These are phyloP conservation scores for Debaryomyces robertsiae DNA, from an alignment of 1,139 yeast genomes.

Conservation along the genomic window DNA sequence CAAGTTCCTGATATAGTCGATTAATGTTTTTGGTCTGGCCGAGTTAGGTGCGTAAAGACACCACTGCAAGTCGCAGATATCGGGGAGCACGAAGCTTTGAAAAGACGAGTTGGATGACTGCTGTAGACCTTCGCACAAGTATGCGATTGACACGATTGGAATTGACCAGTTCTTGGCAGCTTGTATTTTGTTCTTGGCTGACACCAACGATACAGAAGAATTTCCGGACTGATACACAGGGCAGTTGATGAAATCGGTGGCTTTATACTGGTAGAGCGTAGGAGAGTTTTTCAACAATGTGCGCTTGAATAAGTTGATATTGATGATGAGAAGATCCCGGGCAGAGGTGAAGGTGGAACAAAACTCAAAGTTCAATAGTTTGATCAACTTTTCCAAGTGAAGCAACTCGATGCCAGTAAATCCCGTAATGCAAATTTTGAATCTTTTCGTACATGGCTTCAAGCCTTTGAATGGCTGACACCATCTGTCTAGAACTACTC, in stretches of 20 bases:
- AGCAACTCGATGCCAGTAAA: conserved; percentile 80
- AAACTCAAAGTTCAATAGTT: conserved; percentile 52
- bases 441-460: conserved; percentile 31
- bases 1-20: conserved; percentile 34
- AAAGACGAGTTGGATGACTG: conserved; percentile 18
- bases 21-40: conserved; percentile 29
- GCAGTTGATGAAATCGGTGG: conserved; percentile 36
- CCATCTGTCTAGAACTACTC: conserved; percentile 68
- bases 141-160: conserved; percentile 58
- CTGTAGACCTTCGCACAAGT: conserved; percentile 48
- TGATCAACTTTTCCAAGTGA: conserved; percentile 68
- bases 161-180: conserved; percentile 60
- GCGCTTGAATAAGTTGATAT: conserved; percentile 52
- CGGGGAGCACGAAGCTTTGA: conserved; percentile 28
- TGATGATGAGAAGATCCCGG: conserved; percentile 66
- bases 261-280: conserved; percentile 37
- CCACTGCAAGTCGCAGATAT: conserved; percentile 48
- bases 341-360: conserved; percentile 54
- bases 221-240: conserved; percentile 34
- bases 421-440: conserved; percentile 72
- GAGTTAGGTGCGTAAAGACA: conserved; percentile 51
- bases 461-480: conserved; percentile 57
- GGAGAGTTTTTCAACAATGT: conserved; percentile 43
- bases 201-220: conserved; percentile 37
- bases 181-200: conserved; percentile 54